These are phyloP conservation scores for Cytospora piceicola DNA, from an alignment of 2,329 filamentous ascomycete species.

Conservation along the genomic window DNA sequence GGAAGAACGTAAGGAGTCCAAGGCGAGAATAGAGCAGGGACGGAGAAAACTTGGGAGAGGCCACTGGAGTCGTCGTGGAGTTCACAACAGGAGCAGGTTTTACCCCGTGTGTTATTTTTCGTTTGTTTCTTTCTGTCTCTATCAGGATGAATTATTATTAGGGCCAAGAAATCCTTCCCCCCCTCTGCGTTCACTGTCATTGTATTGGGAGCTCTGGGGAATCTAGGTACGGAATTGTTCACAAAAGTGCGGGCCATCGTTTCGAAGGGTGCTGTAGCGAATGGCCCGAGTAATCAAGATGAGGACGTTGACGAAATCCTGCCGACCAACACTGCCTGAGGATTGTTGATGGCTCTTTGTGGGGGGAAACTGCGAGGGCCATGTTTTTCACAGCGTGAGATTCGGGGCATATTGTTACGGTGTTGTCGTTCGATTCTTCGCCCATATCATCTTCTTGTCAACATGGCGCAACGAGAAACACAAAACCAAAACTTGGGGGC, in stretches of 20 bases:
- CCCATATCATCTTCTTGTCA: background rate
- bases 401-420: background rate
- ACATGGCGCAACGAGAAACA: background rate
- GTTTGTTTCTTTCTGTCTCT: slow-evolving; percentile 11
- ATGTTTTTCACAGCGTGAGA: background rate
- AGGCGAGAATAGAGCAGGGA: slow-evolving; percentile 14
- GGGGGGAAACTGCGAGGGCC: background rate
- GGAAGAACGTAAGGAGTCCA: slow-evolving; percentile 11
- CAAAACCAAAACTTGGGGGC: background rate
- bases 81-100: slow-evolving; percentile 6
- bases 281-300: background rate
- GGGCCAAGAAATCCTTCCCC: background rate
- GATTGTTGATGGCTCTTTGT: background rate
- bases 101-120: slow-evolving; percentile 18
- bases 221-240: background rate
- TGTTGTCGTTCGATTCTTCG: background rate
- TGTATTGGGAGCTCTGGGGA: background rate
- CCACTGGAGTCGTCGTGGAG: background rate
- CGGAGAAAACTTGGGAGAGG: background rate
- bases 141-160: slow-evolving; percentile 4
- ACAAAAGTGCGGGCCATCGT: background rate
- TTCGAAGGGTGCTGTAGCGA: background rate
- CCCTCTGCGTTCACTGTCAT: background rate
- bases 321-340: background rate
- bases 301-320: background rate